Percentiles rank a stretch among this genome's conserved stretches.
phyloP scores from a whole-genome alignment of 2,329 filamentous ascomycete genomes.

The Stagonosporopsis vannaccii region DNA sequence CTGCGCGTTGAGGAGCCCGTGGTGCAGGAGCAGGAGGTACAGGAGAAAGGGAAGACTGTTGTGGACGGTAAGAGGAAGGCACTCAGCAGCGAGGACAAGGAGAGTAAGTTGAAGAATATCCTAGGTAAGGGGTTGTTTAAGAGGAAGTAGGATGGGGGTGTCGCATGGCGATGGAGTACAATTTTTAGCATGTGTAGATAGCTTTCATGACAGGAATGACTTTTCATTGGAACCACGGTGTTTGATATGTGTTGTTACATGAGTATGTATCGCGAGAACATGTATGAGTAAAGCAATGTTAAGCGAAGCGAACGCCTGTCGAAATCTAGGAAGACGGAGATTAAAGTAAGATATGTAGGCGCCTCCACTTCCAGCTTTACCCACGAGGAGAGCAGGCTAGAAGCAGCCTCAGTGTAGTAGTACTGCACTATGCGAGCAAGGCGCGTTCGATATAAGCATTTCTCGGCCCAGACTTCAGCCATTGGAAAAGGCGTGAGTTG shows the following conservation, averaged over 20 bases:
- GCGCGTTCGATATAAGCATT: conserved; percentile 71
- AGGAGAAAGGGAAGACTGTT: conserved; percentile 25
- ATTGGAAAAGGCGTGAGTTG: conserved; percentile 78
- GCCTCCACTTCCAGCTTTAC: conserved; percentile 33
- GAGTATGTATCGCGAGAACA: no score
- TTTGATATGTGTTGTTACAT: neutral
- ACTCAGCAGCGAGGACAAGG: conserved; percentile 47
- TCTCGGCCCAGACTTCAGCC: conserved; percentile 98
- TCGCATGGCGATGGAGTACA: conserved; percentile 9
- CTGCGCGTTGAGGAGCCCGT: conserved; percentile 68
- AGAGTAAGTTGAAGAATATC: conserved; percentile 51
- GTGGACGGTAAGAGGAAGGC: conserved; percentile 44
- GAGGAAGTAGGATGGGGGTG: conserved; percentile 28
- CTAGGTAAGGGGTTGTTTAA: conserved; percentile 48
- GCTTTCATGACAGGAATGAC: neutral
- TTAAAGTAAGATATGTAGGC: conserved; percentile 30
- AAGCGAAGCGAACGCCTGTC: neutral
- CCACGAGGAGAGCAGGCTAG: conserved; percentile 27
- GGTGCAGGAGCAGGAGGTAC: conserved; percentile 15
- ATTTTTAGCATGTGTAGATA: neutral
- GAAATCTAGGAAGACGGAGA: neutral
- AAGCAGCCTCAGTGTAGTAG: conserved; percentile 39
- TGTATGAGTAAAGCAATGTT: no score
- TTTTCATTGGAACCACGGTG: neutral
- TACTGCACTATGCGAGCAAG: conserved; percentile 32